Conservation (phyloP, 1,284 basidiomycete species). For the Termitomyces sp. region DNA sequence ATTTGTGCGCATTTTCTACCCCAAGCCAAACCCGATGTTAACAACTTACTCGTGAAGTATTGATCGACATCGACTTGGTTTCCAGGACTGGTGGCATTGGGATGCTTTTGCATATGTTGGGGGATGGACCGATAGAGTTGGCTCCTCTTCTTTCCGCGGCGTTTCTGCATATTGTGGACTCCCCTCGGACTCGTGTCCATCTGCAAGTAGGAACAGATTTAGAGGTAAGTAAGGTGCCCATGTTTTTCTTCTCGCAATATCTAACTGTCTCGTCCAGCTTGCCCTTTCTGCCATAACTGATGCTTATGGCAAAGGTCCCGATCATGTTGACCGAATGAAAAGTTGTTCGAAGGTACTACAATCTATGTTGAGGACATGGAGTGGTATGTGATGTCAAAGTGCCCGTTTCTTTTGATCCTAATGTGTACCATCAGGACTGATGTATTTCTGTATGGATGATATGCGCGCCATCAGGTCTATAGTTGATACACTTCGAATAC, state of each 20-base stretch:
- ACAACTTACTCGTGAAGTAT: slow-evolving; percentile 19
- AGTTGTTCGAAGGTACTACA: slow-evolving; percentile 76
- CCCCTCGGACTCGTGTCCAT: slow-evolving; percentile 77
- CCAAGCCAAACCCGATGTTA: slow-evolving; percentile 3
- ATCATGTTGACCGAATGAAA: slow-evolving; percentile 75
- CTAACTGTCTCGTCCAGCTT: slow-evolving; percentile 43
- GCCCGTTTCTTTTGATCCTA: neutral
- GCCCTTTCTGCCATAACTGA: slow-evolving; percentile 87
- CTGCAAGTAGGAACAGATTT: slow-evolving; percentile 83
- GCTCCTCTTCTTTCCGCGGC: slow-evolving; percentile 80
- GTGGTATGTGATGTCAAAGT: slow-evolving; percentile 52
- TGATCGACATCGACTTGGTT: slow-evolving; percentile 81
- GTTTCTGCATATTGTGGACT: slow-evolving; percentile 84
- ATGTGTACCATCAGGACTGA: slow-evolving; percentile 50
- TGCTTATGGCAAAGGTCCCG: slow-evolving; percentile 78
- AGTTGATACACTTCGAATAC: slow-evolving; percentile 84
- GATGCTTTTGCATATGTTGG: slow-evolving; percentile 82
- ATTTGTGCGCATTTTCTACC: slow-evolving; percentile 55
- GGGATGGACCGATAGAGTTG: slow-evolving; percentile 85
- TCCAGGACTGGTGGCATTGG: slow-evolving; percentile 81
- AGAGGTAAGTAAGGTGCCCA: slow-evolving; percentile 64
- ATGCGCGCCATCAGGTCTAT: slow-evolving; percentile 83
- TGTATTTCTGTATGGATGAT: slow-evolving; percentile 93
- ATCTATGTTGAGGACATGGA: slow-evolving; percentile 88
- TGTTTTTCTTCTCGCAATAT: neutral